Base-by-base conservation (phyloP, 257 asterid genomes). In the Nicotiana obtusifolia region DNA sequence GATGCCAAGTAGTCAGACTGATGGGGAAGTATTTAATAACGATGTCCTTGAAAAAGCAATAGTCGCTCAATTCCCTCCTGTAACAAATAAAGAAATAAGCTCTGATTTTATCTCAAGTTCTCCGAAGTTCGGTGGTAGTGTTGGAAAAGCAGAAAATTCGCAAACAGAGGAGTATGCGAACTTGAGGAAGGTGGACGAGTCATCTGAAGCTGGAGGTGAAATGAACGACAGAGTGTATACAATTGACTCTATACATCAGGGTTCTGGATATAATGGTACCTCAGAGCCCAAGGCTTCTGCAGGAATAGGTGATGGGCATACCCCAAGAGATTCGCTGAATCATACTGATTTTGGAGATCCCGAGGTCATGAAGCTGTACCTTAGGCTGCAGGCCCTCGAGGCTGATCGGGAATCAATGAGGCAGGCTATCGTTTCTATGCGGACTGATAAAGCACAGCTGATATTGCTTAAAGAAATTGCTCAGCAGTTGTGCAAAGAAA, bases 321-420 rank as follows among this genome's bases (percentile, higher is more conserved):
- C 87, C 82, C 93, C 97, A 31, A 87, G 81, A 85, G 91, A 84
- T 56, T 83, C 92, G 5, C 76, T 84, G 24, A 78, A 84, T 66
- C 85, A 83, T 78, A 85, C 89, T 15, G 86, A 85, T 83, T 80
- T 81, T 79, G 89, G 84, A 80, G 97, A 94, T 84, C 86, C 93
- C 47, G 97, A 92, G 81, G 85, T 95, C 83, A 93, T 89, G 84
- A 94, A 94, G 93, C 87, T 95, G 85, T 91, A 95, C 85, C 90
- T 87, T 30, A 91, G 97, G 90, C 92, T 94, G 87, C 99, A 92
- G 60, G 93, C 97, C 60, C 97, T 95, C 79, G 99, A 95, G 90
- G 99, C 98, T 84, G 99, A 95, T 84, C 90, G 97, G 86, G 98
- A 95, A 89, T 91, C 96, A n/a, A 92, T 95, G 99, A 90, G 97